phyloP scores from a whole-genome alignment of 2,329 filamentous ascomycete genomes.

The Phaeosphaeria sp. region DNA sequence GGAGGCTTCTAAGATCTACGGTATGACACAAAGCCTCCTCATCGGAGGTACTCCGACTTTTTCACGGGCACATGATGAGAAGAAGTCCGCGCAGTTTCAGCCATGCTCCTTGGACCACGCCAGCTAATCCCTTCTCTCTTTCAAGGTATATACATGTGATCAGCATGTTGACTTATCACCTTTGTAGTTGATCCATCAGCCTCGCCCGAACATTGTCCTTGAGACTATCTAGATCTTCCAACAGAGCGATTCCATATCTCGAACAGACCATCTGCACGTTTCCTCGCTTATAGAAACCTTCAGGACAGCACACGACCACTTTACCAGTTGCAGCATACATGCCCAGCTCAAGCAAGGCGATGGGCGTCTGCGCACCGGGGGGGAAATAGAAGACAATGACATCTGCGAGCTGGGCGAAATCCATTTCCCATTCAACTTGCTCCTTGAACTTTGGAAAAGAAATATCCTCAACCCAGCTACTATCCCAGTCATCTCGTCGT shows the following conservation, averaged over 20 bases:
- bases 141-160: not conserved
- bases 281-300: conserved; percentile 64
- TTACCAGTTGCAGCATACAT: conserved; percentile 55
- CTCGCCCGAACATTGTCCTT: conserved; percentile 34
- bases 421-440: conserved; percentile 68
- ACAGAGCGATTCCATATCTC: conserved; percentile 54
- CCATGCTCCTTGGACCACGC: no score
- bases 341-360: conserved; percentile 67
- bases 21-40: no score
- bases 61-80: no score
- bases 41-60: no score
- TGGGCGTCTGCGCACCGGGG: conserved; percentile 57
- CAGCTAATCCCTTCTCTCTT: not conserved
- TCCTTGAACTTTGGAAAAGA: conserved; percentile 58
- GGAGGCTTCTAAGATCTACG: no score
- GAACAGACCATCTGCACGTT: conserved; percentile 65
- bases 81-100: no score
- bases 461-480: conserved; percentile 62
- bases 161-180: not conserved
- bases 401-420: conserved; percentile 61
- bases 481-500: conserved; percentile 63
- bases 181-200: conserved; percentile 17
- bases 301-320: conserved; percentile 60
- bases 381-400: conserved; percentile 65
- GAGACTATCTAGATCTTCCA: conserved; percentile 53